phyloP scores from a whole-genome alignment of 805 yeast genomes.

The Peterozyma xylosa region DNA sequence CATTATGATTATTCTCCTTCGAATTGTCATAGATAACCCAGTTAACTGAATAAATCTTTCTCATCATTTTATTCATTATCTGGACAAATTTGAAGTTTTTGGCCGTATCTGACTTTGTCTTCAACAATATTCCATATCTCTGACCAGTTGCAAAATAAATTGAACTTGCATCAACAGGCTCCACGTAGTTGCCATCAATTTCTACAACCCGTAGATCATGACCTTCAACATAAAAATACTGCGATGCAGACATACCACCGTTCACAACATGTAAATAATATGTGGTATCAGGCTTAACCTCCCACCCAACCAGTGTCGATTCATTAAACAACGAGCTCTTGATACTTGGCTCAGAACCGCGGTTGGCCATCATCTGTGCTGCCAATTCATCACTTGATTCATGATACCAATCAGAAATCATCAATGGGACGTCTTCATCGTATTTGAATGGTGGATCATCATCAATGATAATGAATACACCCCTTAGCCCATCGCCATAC shows the following conservation, averaged over 20 bases:
- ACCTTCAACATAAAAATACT: conserved; percentile 42
- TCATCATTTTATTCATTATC: conserved; percentile 30
- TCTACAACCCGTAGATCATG: conserved; percentile 48
- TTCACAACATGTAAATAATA: conserved; percentile 43
- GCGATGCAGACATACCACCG: conserved; percentile 50
- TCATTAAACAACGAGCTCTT: conserved; percentile 40
- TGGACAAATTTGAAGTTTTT: conserved; percentile 30
- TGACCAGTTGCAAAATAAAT: conserved; percentile 34
- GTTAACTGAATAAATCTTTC: conserved; percentile 29
- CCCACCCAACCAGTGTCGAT: conserved; percentile 32
- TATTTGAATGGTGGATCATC: conserved; percentile 23
- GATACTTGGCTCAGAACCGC: conserved; percentile 45
- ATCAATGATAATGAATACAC: conserved; percentile 33
- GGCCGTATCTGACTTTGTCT: conserved; percentile 24
- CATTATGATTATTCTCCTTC: too few species aligned
- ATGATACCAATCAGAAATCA: conserved; percentile 43
- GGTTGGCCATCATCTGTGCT: conserved; percentile 26
- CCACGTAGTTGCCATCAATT: conserved; percentile 50
- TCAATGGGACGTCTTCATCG: conserved; percentile 36
- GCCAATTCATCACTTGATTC: conserved; percentile 25
- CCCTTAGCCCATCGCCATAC: conserved; percentile 38
- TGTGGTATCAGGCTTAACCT: conserved; percentile 33
- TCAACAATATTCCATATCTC: conserved; percentile 32
- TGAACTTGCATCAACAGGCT: conserved; percentile 38
- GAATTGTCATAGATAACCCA: conserved; percentile 21